A percentile compares a stretch with the other conserved stretches of the same genome.
These are phyloP conservation scores for Chaetomiaceae sp. DNA, from an alignment of 2,329 filamentous ascomycete genomes.

Conservation along the genomic window DNA sequence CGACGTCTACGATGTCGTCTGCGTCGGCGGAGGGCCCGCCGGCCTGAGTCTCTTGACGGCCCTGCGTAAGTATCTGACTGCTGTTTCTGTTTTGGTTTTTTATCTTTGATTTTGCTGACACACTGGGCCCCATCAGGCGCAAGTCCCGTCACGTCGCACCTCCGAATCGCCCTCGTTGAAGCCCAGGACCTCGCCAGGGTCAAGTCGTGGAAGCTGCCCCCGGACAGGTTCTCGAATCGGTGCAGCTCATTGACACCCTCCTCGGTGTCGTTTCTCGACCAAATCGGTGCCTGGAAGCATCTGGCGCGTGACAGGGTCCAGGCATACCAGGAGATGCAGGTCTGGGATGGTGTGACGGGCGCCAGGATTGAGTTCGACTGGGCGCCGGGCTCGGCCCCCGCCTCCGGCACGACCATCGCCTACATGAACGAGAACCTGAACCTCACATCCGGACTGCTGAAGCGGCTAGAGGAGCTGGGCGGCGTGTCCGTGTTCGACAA, in stretches of 20 bases:
- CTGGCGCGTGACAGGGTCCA: slow-evolving; percentile 70
- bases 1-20: slow-evolving; percentile 89
- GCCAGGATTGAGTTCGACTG: slow-evolving; percentile 87
- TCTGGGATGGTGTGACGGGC: slow-evolving; percentile 91
- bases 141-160: slow-evolving; percentile 66
- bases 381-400: slow-evolving; percentile 42
- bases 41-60: slow-evolving; percentile 78
- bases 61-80: slow-evolving; percentile 52
- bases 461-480: slow-evolving; percentile 64
- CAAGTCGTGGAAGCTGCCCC: slow-evolving; percentile 60
- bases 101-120: slow-evolving; percentile 5
- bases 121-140: slow-evolving; percentile 58
- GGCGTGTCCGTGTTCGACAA: slow-evolving; percentile 68
- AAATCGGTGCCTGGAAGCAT: slow-evolving; percentile 81
- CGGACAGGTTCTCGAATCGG: slow-evolving; percentile 78
- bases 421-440: slow-evolving; percentile 98
- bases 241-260: slow-evolving; percentile 91
- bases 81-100: too few species aligned
- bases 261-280: slow-evolving; percentile 75
- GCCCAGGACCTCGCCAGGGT: slow-evolving; percentile 74
- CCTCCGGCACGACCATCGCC: slow-evolving; percentile 61
- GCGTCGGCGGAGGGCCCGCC: slow-evolving; percentile 83
- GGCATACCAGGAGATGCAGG: slow-evolving; percentile 92
- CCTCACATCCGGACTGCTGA: slow-evolving; percentile 71
- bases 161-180: slow-evolving; percentile 86